phyloP scores from a whole-genome alignment of 208 protist species.

The Trypanosoma rangeli region DNA sequence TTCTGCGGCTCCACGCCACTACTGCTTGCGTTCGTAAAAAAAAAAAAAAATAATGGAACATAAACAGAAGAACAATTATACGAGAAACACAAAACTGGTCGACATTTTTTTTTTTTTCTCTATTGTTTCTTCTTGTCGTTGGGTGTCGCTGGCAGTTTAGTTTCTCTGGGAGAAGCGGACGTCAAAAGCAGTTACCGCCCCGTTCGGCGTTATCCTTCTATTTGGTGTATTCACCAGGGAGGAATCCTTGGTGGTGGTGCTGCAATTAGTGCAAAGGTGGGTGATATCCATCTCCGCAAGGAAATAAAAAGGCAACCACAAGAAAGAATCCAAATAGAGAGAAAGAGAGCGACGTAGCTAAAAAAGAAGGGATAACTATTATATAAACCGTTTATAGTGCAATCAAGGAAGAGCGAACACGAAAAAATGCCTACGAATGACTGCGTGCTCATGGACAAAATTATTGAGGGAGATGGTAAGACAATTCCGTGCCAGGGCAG shows the following conservation, averaged over 20 bases:
- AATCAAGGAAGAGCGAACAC: slow-evolving; percentile 27
- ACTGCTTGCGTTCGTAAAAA: not conserved
- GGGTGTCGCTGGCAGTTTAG: not conserved
- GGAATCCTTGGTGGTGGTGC: not conserved
- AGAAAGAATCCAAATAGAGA: not conserved
- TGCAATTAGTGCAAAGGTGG: not conserved
- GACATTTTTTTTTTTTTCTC: slow-evolving; percentile 3
- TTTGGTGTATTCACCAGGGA: not conserved
- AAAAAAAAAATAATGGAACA: not conserved
- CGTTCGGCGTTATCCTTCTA: not conserved
- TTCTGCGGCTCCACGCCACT: not conserved
- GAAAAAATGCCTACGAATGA: slow-evolving; percentile 58
- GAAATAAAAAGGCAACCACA: not conserved
- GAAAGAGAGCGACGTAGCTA: not conserved
- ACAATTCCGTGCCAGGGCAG: slow-evolving; percentile 80
- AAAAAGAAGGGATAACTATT: not conserved
- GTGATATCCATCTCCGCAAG: not conserved
- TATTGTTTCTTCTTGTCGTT: not conserved
- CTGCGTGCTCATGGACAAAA: slow-evolving; percentile 89
- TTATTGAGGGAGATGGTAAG: slow-evolving; percentile 93
- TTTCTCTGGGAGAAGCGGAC: not conserved
- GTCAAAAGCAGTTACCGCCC: not conserved
- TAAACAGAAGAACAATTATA: not conserved
- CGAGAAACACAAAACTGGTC: not conserved
- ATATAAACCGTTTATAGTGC: not conserved